Percentiles rank a stretch among this genome's conserved stretches.
Evolutionary conservation across 106 monocot genomes (phyloP).

Genomic region (Dactylorhiza incarnata): DNA sequence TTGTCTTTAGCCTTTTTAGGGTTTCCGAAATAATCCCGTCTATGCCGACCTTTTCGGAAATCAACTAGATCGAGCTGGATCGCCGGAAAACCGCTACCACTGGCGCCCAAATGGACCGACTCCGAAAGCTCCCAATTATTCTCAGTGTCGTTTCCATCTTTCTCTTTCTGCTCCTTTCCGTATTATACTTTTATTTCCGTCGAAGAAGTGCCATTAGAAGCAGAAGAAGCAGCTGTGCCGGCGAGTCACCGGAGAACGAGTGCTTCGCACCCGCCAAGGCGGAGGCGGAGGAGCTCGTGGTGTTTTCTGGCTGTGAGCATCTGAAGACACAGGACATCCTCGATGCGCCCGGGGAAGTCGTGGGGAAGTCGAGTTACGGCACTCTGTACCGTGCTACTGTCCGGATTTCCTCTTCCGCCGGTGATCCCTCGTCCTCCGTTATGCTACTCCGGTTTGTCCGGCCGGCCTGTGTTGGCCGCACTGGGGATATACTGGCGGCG

Average conservation of each 20-base stretch:
- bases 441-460: constrained; percentile 66
- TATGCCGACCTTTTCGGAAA: neutral
- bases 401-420: neutral
- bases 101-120: neutral
- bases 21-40: neutral
- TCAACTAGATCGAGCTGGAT: neutral
- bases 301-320: constrained; percentile 57
- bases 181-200: constrained; percentile 12
- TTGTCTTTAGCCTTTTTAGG: too few relatives aligned
- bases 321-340: constrained; percentile 58
- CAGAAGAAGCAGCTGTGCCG: neutral
- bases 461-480: constrained; percentile 48
- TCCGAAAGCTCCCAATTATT: neutral
- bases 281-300: constrained; percentile 58
- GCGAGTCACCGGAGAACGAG: neutral
- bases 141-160: neutral
- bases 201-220: neutral
- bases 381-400: constrained; percentile 62
- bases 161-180: constrained; percentile 16
- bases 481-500: constrained; percentile 38
- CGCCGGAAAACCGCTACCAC: neutral
- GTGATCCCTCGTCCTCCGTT: constrained; percentile 19
- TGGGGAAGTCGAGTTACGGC: constrained; percentile 71
- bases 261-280: neutral
- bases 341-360: constrained; percentile 88